Conservation (phyloP, 1,139 yeast genomes). For the Nadsonia commutata region DNA sequence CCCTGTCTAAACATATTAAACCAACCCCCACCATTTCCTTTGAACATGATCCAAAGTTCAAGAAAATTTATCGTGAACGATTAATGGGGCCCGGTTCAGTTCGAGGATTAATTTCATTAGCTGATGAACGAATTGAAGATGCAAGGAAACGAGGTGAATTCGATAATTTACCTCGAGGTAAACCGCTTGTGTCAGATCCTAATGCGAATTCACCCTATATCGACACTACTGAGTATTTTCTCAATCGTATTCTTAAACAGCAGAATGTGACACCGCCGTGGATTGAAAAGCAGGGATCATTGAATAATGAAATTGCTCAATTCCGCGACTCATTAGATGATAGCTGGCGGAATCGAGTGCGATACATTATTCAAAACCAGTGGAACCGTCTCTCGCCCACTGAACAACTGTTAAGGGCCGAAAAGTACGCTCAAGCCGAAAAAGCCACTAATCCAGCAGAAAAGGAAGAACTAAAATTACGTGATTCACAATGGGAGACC, state of each 20-base stretch:
- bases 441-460: background rate
- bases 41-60: constrained; percentile 35
- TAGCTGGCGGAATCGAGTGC: constrained; percentile 9
- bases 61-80: constrained; percentile 48
- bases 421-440: background rate
- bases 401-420: background rate
- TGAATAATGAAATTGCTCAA: constrained; percentile 31
- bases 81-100: constrained; percentile 46
- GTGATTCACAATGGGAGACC: constrained; percentile 26
- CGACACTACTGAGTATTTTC: constrained; percentile 49
- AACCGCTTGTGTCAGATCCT: constrained; percentile 34
- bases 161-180: constrained; percentile 49
- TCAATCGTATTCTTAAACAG: constrained; percentile 54
- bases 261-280: constrained; percentile 81
- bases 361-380: background rate
- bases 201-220: constrained; percentile 29
- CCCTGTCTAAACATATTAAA: constrained; percentile 28
- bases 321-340: constrained; percentile 25
- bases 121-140: constrained; percentile 63
- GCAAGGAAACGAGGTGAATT: constrained; percentile 61
- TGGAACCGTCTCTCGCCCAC: background rate
- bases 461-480: background rate
- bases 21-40: constrained; percentile 13
- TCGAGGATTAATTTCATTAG: constrained; percentile 45
- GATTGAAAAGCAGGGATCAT: constrained; percentile 64